phyloP scores from a whole-genome alignment of 2,329 filamentous ascomycete species.

The Endocalyx cinctus region DNA sequence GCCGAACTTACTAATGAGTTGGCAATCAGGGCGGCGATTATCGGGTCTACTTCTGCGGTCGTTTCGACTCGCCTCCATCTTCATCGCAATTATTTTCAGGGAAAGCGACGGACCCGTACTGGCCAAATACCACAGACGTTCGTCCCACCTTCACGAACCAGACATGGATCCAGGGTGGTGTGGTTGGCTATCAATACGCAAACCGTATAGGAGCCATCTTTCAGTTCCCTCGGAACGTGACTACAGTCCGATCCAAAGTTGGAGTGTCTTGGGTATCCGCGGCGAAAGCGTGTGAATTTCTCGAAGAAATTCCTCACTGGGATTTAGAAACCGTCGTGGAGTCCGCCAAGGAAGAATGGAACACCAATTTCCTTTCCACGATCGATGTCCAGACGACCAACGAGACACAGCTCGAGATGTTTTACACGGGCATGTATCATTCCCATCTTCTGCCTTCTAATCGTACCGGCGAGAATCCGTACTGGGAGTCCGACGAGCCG shows the following conservation, averaged over 20 bases:
- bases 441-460: constrained; percentile 60
- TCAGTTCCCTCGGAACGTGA: constrained; percentile 32
- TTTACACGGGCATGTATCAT: constrained; percentile 57
- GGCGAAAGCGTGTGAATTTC: constrained; percentile 44
- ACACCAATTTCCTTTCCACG: constrained; percentile 40
- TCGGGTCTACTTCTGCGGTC: constrained; percentile 39
- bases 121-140: constrained; percentile 26
- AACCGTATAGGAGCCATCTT: constrained; percentile 49
- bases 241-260: constrained; percentile 42
- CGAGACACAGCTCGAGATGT: constrained; percentile 41
- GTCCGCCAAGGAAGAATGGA: constrained; percentile 39
- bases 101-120: constrained; percentile 41
- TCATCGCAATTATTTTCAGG: constrained; percentile 33
- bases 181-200: constrained; percentile 46
- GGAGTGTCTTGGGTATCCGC: constrained; percentile 46
- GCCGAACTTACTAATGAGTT: too few species aligned
- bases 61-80: constrained; percentile 32
- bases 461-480: constrained; percentile 54
- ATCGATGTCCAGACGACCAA: constrained; percentile 37
- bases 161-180: constrained; percentile 46
- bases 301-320: constrained; percentile 40
- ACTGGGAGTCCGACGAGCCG: constrained; percentile 49
- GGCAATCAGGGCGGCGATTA: constrained; percentile 34
- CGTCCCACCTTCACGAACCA: constrained; percentile 43
- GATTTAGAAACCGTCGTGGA: constrained; percentile 34